Base-by-base conservation (phyloP, 306 rosid species). In the Heteromeles arbutifolia region DNA sequence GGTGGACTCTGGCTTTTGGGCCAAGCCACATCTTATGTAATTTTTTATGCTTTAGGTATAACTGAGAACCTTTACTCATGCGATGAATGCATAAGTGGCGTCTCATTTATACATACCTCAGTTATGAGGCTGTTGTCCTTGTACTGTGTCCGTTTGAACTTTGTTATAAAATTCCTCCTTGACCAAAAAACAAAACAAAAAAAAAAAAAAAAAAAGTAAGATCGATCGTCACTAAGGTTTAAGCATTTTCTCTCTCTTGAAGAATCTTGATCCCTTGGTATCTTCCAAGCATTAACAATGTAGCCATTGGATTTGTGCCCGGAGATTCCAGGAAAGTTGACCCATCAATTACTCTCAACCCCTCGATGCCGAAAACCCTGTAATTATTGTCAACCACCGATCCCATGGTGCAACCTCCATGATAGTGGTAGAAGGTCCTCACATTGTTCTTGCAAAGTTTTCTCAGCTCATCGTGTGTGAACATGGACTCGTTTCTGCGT, bases 281-380 rank as follows among this genome's bases (percentile, higher is more conserved):
- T 71, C 96, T 90, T 63, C 96, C 93, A 12, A 90, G 86, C 97
- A 92, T 92, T 25, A 92, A 74, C 54, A 88, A 64, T 18, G 96
- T 87, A 8, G 91, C 91, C 93, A 88, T 86, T 71, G 96, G 96
- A 68, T 92, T 88, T 79, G 91, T 90, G 32, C 97, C 93, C 11
- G 96, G 96, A 69, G 97, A 85, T 62, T 85, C 91, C 8, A 81
- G 73, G 58, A 88, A 83, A 4, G 96, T 90, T 65, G 97, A 92
- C 57, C 92, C 96, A 73, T 90, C 97, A 59, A 90, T 78, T 22
- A 88, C 82, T 63, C 83, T 84, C 26, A 88, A 54, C 0, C 92
- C 91, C 52, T 79, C 54, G 5, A 90, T 74, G 2, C 90, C 88
- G 69, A 77, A 48, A 21, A 90, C 96, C 75, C 12, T 90, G 45